Evolutionary conservation across 108 stramenopile genomes (phyloP).

Genomic region (Epithemia pelagica): DNA sequence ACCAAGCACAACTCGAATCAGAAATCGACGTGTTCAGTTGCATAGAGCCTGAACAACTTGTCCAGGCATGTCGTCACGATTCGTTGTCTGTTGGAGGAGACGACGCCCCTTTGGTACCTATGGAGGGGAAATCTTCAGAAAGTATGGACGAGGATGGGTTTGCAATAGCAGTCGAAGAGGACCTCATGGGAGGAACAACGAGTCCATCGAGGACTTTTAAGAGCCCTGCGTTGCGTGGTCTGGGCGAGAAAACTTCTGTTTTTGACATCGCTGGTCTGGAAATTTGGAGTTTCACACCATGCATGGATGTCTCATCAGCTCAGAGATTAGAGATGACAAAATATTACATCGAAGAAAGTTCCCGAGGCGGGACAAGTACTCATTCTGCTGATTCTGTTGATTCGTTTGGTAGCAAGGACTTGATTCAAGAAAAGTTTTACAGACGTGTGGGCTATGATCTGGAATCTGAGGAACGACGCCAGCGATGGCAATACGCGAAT

Average conservation of each 20-base stretch:
- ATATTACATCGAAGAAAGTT: constrained; percentile 44
- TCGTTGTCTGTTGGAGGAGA: constrained; percentile 66
- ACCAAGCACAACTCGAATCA: constrained; percentile 67
- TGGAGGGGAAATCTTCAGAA: neutral
- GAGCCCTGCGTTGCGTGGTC: constrained; percentile 50
- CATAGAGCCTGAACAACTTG: constrained; percentile 35
- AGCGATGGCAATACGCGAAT: constrained; percentile 32
- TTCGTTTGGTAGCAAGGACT: constrained; percentile 21
- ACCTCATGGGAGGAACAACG: constrained; percentile 60
- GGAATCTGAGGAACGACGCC: constrained; percentile 22
- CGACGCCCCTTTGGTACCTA: constrained; percentile 2
- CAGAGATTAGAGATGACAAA: constrained; percentile 68
- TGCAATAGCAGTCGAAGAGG: constrained; percentile 60
- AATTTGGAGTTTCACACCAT: constrained; percentile 79
- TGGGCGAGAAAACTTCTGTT: constrained; percentile 25
- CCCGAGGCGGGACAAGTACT: constrained; percentile 3
- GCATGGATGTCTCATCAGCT: constrained; percentile 38
- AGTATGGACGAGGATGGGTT: constrained; percentile 35
- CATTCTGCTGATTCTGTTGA: neutral
- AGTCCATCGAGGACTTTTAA: constrained; percentile 57
- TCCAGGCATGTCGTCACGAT: constrained; percentile 58
- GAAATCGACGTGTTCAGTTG: constrained; percentile 70
- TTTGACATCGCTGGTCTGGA: constrained; percentile 72
- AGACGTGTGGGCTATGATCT: constrained; percentile 31
- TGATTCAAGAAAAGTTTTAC: constrained; percentile 31